Evolutionary conservation across 169 alveolate species (phyloP), one percentile per base, ranked within the genome.

Genomic region (Ichthyophthirius multifiliis): DNA sequence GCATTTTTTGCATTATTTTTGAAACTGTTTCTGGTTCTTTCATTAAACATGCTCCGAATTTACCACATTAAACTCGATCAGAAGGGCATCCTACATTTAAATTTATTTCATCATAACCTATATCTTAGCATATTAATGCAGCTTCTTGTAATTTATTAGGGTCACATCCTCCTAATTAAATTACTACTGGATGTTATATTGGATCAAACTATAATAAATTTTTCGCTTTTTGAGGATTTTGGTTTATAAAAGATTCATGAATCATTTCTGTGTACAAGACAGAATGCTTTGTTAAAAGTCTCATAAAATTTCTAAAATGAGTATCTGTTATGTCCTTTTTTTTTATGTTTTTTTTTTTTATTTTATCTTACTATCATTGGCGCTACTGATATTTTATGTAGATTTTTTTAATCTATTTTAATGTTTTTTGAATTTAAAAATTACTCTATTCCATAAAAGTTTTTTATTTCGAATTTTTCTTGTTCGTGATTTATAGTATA

Each of bases 11-110:
- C 20, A 86, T 85, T 20, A 85, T 75, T 48, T 86, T 71, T 23
- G 91, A 92, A 0, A 86, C 94, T 30, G 84, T 65, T 43, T 76
- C 67, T 5, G 94, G 91, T 7, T 92, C 94, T 37, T 84, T 85
- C 96, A 89, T 92, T 41, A 92, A 74, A 15, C 84, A 84, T 30
- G 94, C 94, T 0, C 94, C 95, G 74, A 92, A 92, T 35, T 86
- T 83, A 3, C 93, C 92, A 43, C 87, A 89, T 64, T 84, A 77
- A 32, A 91, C 93, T 43, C 75, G 85, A 62, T 76, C 87, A 15
- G 90, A 83, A 37, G 96, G 96, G 39, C 94, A 92, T 13, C 96
- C 94, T 46, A 91, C 87, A 75, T 89, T 89, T 30, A 92, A 73
- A 65, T 92, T 92, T 18, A 92, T 67, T 85, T 88, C 93, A 71